Percentiles rank a stretch among this genome's conserved stretches.
These are phyloP conservation scores for Saitozyma podzolica DNA, from an alignment of 768 basidiomycete species.

Conservation along the genomic window DNA sequence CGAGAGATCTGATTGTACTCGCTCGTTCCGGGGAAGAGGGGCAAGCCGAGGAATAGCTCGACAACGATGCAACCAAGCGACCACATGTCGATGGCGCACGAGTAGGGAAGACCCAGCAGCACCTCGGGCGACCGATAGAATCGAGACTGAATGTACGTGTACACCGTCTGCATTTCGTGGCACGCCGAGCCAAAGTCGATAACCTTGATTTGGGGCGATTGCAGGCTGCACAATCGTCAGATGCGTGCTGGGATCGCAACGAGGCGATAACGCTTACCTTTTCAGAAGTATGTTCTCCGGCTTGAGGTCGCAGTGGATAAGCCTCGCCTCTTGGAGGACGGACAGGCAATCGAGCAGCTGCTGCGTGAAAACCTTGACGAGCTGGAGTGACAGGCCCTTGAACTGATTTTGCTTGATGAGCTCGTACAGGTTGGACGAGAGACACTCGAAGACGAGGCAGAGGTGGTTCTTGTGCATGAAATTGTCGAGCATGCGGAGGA, in stretches of 20 bases:
- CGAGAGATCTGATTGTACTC: slow-evolving; percentile 98
- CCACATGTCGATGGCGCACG: slow-evolving; percentile 98
- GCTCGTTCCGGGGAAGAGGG: slow-evolving; percentile 96
- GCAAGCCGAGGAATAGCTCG: slow-evolving; percentile 92
- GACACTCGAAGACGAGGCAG: slow-evolving; percentile 94
- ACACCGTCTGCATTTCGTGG: slow-evolving; percentile 98
- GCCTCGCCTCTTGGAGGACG: slow-evolving; percentile 87
- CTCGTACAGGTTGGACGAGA: slow-evolving; percentile 97
- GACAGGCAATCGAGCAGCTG: slow-evolving; percentile 90
- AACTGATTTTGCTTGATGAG: slow-evolving; percentile 99
- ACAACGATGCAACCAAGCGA: slow-evolving; percentile 97
- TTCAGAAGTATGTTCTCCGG: slow-evolving; percentile 98
- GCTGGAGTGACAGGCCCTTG: slow-evolving; percentile 91
- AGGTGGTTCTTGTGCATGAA: slow-evolving; percentile 96
- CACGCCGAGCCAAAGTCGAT: slow-evolving; percentile 99
- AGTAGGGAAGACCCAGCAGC: slow-evolving; percentile 89
- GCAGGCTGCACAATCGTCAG: slow-evolving; percentile 61
- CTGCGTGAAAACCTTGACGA: slow-evolving; percentile 97
- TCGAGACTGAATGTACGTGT: slow-evolving; percentile 98
- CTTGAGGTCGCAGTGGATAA: slow-evolving; percentile 98
- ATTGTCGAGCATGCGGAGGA: slow-evolving; percentile 87
- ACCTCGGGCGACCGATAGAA: slow-evolving; percentile 99
- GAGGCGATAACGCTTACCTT: slow-evolving; percentile 61
- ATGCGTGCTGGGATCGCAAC: slow-evolving; percentile 22
- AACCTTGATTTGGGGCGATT: slow-evolving; percentile 97